These are phyloP conservation scores for Vigna trinervia DNA, from an alignment of 306 rosid species.

Conservation along the genomic window DNA sequence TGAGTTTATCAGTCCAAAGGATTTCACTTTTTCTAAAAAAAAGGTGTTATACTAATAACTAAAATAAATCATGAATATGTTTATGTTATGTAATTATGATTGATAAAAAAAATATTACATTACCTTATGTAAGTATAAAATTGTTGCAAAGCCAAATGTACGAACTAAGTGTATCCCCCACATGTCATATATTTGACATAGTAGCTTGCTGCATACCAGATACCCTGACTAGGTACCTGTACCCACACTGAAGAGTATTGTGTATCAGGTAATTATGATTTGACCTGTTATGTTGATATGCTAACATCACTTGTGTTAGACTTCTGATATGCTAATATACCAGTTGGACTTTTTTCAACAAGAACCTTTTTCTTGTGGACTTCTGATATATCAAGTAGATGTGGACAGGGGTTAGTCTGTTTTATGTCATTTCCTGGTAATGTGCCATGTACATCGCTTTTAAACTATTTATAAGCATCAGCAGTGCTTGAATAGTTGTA, in stretches of 20 bases:
- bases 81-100: neutral
- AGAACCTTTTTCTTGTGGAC: neutral
- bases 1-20: neutral
- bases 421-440: neutral
- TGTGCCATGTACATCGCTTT: neutral
- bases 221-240: neutral
- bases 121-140: neutral
- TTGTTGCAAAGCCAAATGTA: neutral
- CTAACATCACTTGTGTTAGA: neutral
- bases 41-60: neutral
- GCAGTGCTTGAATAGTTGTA: slow-evolving; percentile 13
- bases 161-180: neutral
- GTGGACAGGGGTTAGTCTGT: neutral
- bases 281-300: neutral
- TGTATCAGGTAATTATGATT: neutral
- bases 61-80: neutral
- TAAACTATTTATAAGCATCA: neutral
- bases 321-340: neutral
- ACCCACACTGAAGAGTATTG: neutral
- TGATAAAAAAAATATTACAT: neutral
- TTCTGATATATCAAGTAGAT: neutral
- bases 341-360: neutral
- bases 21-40: neutral
- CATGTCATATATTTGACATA: neutral
- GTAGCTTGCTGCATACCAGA: neutral